Percentiles rank a stretch among this genome's conserved stretches.
phyloP scores from a whole-genome alignment of 176 grass and related monocot species.

The Saccharum spontaneum region DNA sequence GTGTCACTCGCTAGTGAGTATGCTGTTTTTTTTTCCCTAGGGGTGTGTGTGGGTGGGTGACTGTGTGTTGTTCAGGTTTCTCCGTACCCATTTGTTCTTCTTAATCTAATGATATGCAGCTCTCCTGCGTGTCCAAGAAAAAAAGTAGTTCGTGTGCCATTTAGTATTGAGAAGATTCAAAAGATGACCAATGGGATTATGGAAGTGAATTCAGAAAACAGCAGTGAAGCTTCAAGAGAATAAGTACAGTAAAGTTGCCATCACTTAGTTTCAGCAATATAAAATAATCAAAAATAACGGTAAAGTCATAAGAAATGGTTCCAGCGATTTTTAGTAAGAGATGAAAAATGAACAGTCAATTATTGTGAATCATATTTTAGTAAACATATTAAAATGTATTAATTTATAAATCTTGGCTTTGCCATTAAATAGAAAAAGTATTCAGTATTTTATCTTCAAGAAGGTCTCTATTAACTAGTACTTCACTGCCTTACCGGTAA shows the following conservation, averaged over 20 bases:
- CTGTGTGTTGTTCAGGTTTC: neutral
- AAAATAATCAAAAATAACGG: neutral
- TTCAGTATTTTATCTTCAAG: neutral
- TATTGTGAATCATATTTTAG: neutral
- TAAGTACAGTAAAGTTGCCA: neutral
- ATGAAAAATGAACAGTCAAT: neutral
- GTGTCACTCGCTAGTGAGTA: neutral
- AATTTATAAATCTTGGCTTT: neutral
- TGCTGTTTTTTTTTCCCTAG: neutral
- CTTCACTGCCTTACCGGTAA: constrained; percentile 8
- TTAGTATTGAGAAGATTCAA: neutral
- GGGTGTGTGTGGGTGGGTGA: neutral
- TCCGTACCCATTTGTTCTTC: neutral
- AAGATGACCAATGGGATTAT: neutral
- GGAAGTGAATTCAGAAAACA: neutral
- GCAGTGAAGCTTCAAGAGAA: neutral
- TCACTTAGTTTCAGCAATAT: constrained; percentile 17
- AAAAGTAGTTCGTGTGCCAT: neutral
- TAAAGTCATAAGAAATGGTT: neutral
- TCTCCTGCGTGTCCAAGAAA: neutral
- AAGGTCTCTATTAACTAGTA: neutral
- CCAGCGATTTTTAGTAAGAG: neutral
- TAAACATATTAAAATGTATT: neutral
- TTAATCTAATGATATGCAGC: neutral
- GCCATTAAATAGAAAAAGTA: constrained; percentile 1